Percentiles rank a stretch among this genome's conserved stretches.
Evolutionary conservation across 306 rosid species (phyloP).

Genomic region (Corylus americana): DNA sequence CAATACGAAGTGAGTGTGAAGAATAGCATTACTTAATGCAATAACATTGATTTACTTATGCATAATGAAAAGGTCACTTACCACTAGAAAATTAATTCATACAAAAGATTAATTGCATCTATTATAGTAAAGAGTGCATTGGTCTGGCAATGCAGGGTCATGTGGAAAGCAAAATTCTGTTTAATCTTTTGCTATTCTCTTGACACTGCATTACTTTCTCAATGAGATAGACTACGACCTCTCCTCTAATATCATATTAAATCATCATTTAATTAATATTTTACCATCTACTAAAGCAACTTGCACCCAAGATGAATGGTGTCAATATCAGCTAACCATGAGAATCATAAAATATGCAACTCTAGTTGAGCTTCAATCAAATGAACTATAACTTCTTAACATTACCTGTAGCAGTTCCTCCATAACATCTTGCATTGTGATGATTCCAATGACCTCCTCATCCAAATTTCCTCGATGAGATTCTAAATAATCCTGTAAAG

Average conservation of each 20-base stretch:
- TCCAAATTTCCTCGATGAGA: conserved; percentile 23
- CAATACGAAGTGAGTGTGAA: too few relatives aligned
- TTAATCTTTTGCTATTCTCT: neutral
- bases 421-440: conserved; percentile 81
- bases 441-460: conserved; percentile 61
- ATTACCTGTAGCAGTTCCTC: conserved; percentile 66
- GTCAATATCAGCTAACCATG: neutral
- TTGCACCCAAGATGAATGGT: neutral
- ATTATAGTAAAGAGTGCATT: neutral
- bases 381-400: neutral
- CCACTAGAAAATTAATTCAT: too few relatives aligned
- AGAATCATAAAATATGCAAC: neutral
- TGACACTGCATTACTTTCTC: neutral
- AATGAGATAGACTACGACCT: neutral
- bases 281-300: neutral
- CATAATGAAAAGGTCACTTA: too few relatives aligned
- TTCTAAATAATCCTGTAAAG: conserved; percentile 23
- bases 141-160: neutral
- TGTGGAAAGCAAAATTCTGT: neutral
- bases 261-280: too few relatives aligned
- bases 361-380: neutral
- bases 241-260: too few relatives aligned
- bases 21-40: too few relatives aligned
- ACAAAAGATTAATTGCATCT: neutral
- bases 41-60: too few relatives aligned